Conservation (phyloP, 768 basidiomycete species). For the Serendipita sp. region DNA sequence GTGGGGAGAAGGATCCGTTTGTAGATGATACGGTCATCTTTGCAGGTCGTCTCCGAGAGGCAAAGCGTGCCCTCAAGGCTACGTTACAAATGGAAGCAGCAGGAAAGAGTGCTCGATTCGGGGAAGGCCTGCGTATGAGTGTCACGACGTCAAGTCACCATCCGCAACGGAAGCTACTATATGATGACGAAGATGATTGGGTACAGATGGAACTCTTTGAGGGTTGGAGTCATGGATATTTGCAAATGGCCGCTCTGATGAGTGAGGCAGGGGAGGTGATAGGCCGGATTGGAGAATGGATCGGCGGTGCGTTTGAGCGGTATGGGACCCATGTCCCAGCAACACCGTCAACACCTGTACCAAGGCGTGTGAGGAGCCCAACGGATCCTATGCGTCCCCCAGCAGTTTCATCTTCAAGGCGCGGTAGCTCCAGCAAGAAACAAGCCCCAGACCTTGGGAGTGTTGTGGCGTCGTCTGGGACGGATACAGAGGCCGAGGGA, state of each 20-base stretch:
- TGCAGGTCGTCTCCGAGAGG: slow-evolving; percentile 85
- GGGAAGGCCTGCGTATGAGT: slow-evolving; percentile 50
- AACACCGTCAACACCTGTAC: slow-evolving; percentile 13
- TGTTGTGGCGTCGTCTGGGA: slow-evolving; percentile 22
- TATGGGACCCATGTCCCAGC: slow-evolving; percentile 1
- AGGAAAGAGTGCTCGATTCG: slow-evolving; percentile 46
- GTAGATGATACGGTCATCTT: slow-evolving; percentile 98
- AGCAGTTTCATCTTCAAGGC: slow-evolving; percentile 8
- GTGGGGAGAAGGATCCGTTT: slow-evolving; percentile 90
- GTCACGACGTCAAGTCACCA: slow-evolving; percentile 17
- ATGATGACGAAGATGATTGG: slow-evolving; percentile 84
- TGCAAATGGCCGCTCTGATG: slow-evolving; percentile 88
- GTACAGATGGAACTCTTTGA: slow-evolving; percentile 85
- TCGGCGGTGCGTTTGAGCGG: slow-evolving; percentile 51
- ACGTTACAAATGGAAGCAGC: slow-evolving; percentile 49
- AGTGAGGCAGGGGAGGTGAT: slow-evolving; percentile 63
- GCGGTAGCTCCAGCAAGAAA: slow-evolving; percentile 14
- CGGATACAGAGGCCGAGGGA: slow-evolving; percentile 40
- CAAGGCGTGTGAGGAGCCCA: slow-evolving; percentile 16
- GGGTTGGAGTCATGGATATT: slow-evolving; percentile 94
- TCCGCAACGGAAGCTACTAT: slow-evolving; percentile 15
- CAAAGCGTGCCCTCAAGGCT: slow-evolving; percentile 66
- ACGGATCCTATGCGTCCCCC: not conserved
- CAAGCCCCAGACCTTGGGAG: slow-evolving; percentile 15
- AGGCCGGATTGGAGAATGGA: slow-evolving; percentile 80